Conservation (phyloP, 2,329 filamentous ascomycete genomes). For the Paecilomyces variotii region DNA sequence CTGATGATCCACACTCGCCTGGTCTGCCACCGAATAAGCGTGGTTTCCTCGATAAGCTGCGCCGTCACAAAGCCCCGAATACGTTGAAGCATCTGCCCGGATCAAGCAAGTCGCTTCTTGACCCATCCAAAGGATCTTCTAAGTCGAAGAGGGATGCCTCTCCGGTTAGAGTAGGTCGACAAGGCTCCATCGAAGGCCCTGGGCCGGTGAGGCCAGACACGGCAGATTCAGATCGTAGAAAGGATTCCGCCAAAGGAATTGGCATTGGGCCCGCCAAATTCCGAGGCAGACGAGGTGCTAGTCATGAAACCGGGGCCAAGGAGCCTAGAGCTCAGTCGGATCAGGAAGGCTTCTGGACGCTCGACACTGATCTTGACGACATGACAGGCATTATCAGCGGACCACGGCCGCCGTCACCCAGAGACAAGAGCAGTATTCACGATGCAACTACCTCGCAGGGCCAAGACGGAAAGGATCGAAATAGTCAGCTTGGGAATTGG, state of each 20-base stretch:
- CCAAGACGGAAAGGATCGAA: constrained; percentile 20
- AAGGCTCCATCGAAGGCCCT: constrained; percentile 28
- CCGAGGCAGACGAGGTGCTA: constrained; percentile 23
- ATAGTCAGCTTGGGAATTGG: constrained; percentile 55
- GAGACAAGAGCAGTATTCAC: constrained; percentile 42
- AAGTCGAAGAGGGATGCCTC: constrained; percentile 25
- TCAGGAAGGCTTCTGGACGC: constrained; percentile 57
- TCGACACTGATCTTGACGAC: constrained; percentile 81
- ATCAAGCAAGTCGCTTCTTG: constrained; percentile 19
- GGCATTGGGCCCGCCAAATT: constrained; percentile 27
- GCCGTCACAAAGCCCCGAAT: constrained; percentile 39
- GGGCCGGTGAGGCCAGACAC: constrained; percentile 11
- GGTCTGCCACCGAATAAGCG: constrained; percentile 32
- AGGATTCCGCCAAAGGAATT: constrained; percentile 25
- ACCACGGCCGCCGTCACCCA: constrained; percentile 60
- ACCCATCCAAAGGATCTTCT: constrained; percentile 15
- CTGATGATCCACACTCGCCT: constrained; percentile 29
- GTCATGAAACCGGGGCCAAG: constrained; percentile 20
- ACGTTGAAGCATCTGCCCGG: constrained; percentile 23
- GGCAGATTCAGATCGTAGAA: constrained; percentile 31
- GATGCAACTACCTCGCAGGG: constrained; percentile 25
- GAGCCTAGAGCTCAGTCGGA: constrained; percentile 41
- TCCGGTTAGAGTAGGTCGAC: constrained; percentile 22
- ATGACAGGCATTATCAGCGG: constrained; percentile 86
- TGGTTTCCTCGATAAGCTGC: constrained; percentile 47